phyloP scores from a whole-genome alignment of 257 asterid species.

The Solanum pinnatisectum region DNA sequence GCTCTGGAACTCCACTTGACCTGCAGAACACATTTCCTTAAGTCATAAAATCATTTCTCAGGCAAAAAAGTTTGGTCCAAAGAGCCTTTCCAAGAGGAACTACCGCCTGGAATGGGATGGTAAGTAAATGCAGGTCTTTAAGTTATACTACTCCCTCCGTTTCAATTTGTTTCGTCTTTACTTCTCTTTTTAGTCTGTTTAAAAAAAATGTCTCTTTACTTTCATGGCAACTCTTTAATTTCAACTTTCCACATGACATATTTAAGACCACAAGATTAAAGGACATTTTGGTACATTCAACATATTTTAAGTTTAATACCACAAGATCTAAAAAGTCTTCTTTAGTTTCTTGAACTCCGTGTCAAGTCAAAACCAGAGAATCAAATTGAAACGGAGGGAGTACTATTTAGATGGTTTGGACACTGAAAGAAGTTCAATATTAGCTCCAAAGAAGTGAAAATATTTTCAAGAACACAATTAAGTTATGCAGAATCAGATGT shows the following conservation, averaged over 20 bases:
- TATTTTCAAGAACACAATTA: not conserved
- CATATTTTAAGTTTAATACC: no score
- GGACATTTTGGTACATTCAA: not conserved
- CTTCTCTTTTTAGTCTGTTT: no score
- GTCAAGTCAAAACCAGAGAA: not conserved
- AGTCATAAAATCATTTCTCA: not conserved
- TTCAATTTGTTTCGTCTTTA: not conserved
- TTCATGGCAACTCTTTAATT: not conserved
- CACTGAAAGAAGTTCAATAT: not conserved
- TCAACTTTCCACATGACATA: not conserved
- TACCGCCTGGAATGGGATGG: not conserved
- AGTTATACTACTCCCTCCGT: not conserved
- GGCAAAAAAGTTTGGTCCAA: not conserved
- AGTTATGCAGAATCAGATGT: not conserved
- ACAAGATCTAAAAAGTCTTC: not conserved
- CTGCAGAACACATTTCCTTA: constrained; percentile 10
- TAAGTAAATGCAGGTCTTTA: not conserved
- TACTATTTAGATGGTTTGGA: not conserved
- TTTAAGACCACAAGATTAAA: not conserved
- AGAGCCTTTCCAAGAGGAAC: not conserved
- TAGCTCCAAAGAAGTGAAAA: not conserved
- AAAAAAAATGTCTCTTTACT: not conserved
- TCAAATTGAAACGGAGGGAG: not conserved
- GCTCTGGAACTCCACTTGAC: constrained; percentile 24
- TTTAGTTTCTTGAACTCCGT: not conserved